A percentile compares a stretch with the other conserved stretches of the same genome.
Evolutionary conservation across 2,329 filamentous ascomycete species (phyloP).

Genomic region (Raffaelea deltoideospora): DNA sequence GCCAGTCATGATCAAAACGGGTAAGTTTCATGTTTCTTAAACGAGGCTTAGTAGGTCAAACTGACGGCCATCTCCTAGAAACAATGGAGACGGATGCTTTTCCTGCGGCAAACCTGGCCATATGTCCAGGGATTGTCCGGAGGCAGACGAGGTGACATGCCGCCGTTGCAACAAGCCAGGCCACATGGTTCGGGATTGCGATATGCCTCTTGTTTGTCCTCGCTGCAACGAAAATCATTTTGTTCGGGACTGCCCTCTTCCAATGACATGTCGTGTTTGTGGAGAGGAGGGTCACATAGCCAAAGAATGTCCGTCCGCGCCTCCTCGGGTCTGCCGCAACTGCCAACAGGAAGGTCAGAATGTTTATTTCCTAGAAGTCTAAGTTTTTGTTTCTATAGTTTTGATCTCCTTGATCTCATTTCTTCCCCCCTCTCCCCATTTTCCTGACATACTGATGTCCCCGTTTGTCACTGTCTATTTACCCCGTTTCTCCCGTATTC

Average conservation of each 20-base stretch:
- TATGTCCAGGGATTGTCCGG: conserved; percentile 37
- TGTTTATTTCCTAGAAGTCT: too few species aligned
- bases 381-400: too few species aligned
- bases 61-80: too few species aligned
- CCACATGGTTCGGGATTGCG: conserved; percentile 47
- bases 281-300: conserved; percentile 33
- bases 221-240: conserved; percentile 35
- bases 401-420: too few species aligned
- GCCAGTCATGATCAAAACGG: too few species aligned
- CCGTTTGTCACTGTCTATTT: too few species aligned
- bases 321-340: conserved; percentile 41
- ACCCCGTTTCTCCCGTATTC: too few species aligned
- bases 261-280: conserved; percentile 21
- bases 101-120: conserved; percentile 35
- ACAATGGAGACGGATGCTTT: too few species aligned
- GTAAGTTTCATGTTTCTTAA: too few species aligned
- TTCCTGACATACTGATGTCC: too few species aligned
- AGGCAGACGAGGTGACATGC: conserved; percentile 13
- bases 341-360: conserved; percentile 49
- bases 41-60: too few species aligned
- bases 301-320: conserved; percentile 37
- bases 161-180: conserved; percentile 33
- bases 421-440: too few species aligned
- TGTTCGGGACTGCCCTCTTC: conserved; percentile 34
- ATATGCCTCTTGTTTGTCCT: conserved; percentile 24